Evolutionary conservation across 2,329 filamentous ascomycete genomes (phyloP), one percentile per base, ranked within the genome.

Genomic region (Ophiocordyceps unilateralis): DNA sequence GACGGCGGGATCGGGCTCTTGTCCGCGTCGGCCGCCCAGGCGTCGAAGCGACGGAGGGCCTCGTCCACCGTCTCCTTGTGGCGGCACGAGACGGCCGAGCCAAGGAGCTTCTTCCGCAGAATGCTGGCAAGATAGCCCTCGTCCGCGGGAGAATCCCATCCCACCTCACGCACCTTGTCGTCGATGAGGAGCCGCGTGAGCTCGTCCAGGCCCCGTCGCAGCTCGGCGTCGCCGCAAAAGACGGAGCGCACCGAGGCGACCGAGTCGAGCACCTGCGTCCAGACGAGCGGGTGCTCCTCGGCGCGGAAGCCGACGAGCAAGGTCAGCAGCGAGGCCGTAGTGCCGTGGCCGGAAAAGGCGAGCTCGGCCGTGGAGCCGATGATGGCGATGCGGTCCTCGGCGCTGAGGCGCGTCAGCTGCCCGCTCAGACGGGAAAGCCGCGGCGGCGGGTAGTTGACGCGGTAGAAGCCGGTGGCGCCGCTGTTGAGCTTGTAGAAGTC

Each of bases 401-500:
- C 78, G 48, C 72, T 83, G 21, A 98, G 71, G 51, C 78, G 78
- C 50, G 83, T 72, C 15, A 87, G 78, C 52, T 84, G 78, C 43
- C 77, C 73, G 45, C 84, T 83, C 21, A 98, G 77, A 63, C 86
- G 86, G 34, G 74, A 75, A 36, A 98, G 72, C 40, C 89, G 78
- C 48, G 76, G 70, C n/a, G 85, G 78, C 5, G 91, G 86, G 57
- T 96, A 93, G 63, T 93, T 94, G 41, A 89, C 91, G 47, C 88
- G 77, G 65, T 93, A 96, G 56, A 77, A 95, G 22, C 87, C 89
- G 42, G 81, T 87, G 45, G 89, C 83, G 44, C 89, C 78, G 47
- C 81, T 78, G 67, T 98, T 98, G 54, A 98, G 70, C 66, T 94
- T 93, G 67, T 96, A 98, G 60, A 94, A 95, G 34, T 76, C 72